A percentile compares a stretch with the other conserved stretches of the same genome.
These are phyloP conservation scores for Skeletonema grethae DNA, from an alignment of 108 stramenopile species.

Conservation along the genomic window DNA sequence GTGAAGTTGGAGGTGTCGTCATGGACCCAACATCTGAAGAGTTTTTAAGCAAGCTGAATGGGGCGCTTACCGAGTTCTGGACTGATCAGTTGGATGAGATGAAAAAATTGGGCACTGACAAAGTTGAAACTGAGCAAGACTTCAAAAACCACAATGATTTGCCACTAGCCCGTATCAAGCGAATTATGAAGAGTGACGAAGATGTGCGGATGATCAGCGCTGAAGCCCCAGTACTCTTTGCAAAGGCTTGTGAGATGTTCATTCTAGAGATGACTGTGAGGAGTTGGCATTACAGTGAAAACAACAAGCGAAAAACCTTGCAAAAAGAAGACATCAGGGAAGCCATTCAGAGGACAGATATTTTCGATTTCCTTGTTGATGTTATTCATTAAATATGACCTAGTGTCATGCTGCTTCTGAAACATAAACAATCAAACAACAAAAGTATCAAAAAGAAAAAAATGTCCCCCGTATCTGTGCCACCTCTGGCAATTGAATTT, in stretches of 20 bases:
- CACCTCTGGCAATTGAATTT: neutral
- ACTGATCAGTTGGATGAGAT: conserved; percentile 63
- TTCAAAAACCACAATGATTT: conserved; percentile 93
- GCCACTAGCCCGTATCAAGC: conserved; percentile 96
- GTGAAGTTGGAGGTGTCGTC: conserved; percentile 38
- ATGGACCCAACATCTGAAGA: conserved; percentile 62
- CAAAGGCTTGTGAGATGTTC: conserved; percentile 98
- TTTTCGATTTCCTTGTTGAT: conserved; percentile 91
- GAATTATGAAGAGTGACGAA: conserved; percentile 99
- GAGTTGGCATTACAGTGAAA: conserved; percentile 80
- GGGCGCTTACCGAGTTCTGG: conserved; percentile 71
- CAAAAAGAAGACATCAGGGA: conserved; percentile 89
- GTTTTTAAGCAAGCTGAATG: conserved; percentile 69
- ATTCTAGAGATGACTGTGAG: conserved; percentile 96
- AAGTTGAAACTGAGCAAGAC: conserved; percentile 79
- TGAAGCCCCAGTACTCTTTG: conserved; percentile 98
- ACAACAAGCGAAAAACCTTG: conserved; percentile 83
- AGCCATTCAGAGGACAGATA: conserved; percentile 85
- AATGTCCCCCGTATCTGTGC: neutral
- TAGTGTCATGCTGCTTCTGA: neutral
- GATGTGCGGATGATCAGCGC: conserved; percentile 96
- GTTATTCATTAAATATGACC: conserved; percentile 61
- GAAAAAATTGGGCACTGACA: conserved; percentile 34
- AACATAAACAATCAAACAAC: neutral
- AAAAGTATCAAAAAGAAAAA: neutral